phyloP scores from a whole-genome alignment of 805 yeast species.

The Yamadazyma laniorum region DNA sequence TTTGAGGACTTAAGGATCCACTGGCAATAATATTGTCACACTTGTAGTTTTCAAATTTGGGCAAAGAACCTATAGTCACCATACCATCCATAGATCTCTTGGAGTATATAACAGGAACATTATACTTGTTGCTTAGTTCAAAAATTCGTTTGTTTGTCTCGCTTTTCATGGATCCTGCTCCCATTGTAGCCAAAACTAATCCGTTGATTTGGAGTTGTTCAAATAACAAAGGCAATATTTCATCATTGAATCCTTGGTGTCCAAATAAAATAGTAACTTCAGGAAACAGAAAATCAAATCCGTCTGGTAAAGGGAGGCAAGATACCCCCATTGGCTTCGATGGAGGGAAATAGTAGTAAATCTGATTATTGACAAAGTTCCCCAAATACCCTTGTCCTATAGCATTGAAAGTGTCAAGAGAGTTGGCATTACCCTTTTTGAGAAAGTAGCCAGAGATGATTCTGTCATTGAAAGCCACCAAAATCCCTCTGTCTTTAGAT shows the following conservation, averaged over 20 bases:
- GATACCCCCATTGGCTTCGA: constrained; percentile 52
- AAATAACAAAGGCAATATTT: constrained; percentile 46
- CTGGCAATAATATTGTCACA: constrained; percentile 52
- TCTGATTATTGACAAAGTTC: constrained; percentile 62
- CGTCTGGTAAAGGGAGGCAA: constrained; percentile 29
- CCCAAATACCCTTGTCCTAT: constrained; percentile 72
- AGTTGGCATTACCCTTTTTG: constrained; percentile 68
- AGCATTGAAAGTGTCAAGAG: constrained; percentile 65
- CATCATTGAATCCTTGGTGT: constrained; percentile 58
- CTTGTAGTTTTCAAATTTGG: constrained; percentile 19
- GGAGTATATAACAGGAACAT: constrained; percentile 59
- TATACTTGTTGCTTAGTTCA: constrained; percentile 31
- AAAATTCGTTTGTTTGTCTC: constrained; percentile 45
- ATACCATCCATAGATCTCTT: constrained; percentile 70
- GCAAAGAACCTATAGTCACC: constrained; percentile 55
- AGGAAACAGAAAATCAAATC: constrained; percentile 25
- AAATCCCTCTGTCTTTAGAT: constrained; percentile 56
- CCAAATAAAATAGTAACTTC: constrained; percentile 59
- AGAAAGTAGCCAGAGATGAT: constrained; percentile 69
- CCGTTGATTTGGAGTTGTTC: constrained; percentile 49
- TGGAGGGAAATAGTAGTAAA: constrained; percentile 64
- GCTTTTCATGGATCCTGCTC: constrained; percentile 64
- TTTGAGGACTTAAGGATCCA: constrained; percentile 66
- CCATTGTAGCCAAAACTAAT: constrained; percentile 65
- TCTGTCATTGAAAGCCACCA: constrained; percentile 65